Conservation (phyloP, 2,329 filamentous ascomycete species). For the Fusarium neocosmosporiellum region DNA sequence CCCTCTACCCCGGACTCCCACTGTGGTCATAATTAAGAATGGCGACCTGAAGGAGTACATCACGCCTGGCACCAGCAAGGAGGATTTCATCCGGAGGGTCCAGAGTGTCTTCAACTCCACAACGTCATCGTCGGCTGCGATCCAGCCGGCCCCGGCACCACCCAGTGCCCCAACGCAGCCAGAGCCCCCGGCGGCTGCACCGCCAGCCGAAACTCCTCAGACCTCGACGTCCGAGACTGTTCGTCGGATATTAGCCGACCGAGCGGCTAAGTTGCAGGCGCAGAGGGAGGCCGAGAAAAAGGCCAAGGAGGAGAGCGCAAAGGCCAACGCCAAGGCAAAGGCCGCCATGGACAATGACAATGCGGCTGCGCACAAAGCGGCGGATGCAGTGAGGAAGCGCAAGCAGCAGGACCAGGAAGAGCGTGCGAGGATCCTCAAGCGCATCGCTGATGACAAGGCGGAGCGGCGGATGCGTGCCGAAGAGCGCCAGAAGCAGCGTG, state of each 20-base stretch:
- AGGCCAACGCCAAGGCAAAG: slow-evolving; percentile 55
- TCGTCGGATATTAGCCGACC: slow-evolving; percentile 60
- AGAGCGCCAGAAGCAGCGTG: slow-evolving; percentile 57
- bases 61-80: slow-evolving; percentile 69
- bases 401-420: slow-evolving; percentile 76
- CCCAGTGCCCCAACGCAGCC: slow-evolving; percentile 25
- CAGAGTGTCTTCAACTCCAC: slow-evolving; percentile 48
- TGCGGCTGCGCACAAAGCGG: slow-evolving; percentile 57
- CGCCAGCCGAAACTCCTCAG: slow-evolving; percentile 28
- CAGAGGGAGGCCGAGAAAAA: slow-evolving; percentile 58
- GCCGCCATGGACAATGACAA: slow-evolving; percentile 46
- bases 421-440: slow-evolving; percentile 75
- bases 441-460: slow-evolving; percentile 81
- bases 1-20: slow-evolving; percentile 81
- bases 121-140: slow-evolving; percentile 17
- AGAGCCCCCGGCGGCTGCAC: slow-evolving; percentile 31
- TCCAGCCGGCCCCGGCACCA: slow-evolving; percentile 30
- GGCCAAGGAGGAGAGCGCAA: slow-evolving; percentile 62
- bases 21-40: slow-evolving; percentile 82
- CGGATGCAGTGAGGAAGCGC: slow-evolving; percentile 68
- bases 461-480: slow-evolving; percentile 70
- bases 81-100: slow-evolving; percentile 70
- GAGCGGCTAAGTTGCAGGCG: slow-evolving; percentile 57
- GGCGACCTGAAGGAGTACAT: slow-evolving; percentile 84
- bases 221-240: slow-evolving; percentile 49